Percentiles rank a stretch among this genome's conserved stretches.
These are phyloP conservation scores for Penicillium atrosanguineum DNA, from an alignment of 495 filamentous ascomycete genomes.

Conservation along the genomic window DNA sequence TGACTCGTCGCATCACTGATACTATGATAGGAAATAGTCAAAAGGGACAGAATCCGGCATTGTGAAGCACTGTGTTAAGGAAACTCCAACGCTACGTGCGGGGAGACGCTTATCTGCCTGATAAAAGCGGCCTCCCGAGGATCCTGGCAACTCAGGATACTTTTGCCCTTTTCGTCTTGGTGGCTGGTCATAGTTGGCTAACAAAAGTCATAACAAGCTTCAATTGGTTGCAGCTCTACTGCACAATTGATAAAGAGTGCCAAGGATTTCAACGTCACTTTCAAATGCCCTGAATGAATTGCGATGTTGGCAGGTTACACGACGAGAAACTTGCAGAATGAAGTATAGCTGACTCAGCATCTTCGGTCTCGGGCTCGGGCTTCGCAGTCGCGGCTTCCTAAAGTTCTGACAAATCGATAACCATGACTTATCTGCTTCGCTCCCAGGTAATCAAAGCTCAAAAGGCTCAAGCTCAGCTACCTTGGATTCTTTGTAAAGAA, in stretches of 20 bases:
- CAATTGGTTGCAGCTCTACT: not conserved
- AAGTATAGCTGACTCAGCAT: not conserved
- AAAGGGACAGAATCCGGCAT: constrained; percentile 4
- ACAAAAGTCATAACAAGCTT: not conserved
- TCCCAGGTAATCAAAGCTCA: not conserved
- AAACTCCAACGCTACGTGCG: constrained; percentile 10
- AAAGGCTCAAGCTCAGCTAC: no score
- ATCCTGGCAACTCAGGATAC: not conserved
- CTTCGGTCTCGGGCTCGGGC: not conserved
- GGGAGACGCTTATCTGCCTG: constrained; percentile 8
- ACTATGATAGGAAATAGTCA: constrained; percentile 5
- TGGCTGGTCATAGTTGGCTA: not conserved
- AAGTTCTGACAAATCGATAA: not conserved
- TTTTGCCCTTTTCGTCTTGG: constrained; percentile 10
- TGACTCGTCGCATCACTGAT: constrained; percentile 42
- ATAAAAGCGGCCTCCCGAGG: not conserved
- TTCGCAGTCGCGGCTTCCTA: not conserved
- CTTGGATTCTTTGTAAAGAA: not conserved
- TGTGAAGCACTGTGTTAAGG: constrained; percentile 2
- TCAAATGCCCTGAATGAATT: not conserved
- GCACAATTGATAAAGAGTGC: not conserved
- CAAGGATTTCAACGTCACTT: not conserved
- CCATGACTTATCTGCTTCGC: constrained; percentile 8
- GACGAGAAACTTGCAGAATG: not conserved
- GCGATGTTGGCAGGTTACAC: no score